Conservation (phyloP, 2,329 filamentous ascomycete species). For the Cladosporium austrohemisphaericum region DNA sequence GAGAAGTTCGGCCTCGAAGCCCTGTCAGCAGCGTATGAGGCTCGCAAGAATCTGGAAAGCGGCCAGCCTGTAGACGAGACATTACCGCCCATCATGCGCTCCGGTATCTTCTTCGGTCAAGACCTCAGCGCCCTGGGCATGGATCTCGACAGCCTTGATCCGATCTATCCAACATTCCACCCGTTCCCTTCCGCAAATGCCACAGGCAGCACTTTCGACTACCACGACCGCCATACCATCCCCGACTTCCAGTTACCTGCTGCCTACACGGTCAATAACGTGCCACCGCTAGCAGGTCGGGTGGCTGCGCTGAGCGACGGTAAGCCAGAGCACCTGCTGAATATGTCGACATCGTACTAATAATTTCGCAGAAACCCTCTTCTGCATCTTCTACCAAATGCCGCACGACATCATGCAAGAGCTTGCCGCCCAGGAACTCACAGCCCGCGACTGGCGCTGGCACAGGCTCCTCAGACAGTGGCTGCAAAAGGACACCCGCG, state of each 20-base stretch:
- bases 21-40: constrained; percentile 49
- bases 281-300: constrained; percentile 53
- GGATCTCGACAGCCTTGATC: constrained; percentile 53
- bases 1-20: constrained; percentile 60
- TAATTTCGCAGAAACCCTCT: constrained; percentile 59
- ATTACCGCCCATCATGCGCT: constrained; percentile 27
- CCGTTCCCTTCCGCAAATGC: constrained; percentile 52
- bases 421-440: constrained; percentile 59
- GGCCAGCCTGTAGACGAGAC: constrained; percentile 29
- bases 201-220: constrained; percentile 36
- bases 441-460: constrained; percentile 52
- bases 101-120: constrained; percentile 56
- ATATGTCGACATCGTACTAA: constrained; percentile 13
- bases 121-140: constrained; percentile 62
- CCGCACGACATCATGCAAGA: constrained; percentile 64
- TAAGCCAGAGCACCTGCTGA: constrained; percentile 15
- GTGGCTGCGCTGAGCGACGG: constrained; percentile 35
- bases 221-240: constrained; percentile 50
- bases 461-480: constrained; percentile 53
- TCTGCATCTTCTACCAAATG: constrained; percentile 68
- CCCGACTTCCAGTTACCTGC: constrained; percentile 61
- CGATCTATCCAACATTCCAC: constrained; percentile 61
- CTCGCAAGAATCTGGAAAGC: constrained; percentile 24
- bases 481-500: constrained; percentile 53
- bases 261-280: constrained; percentile 64